Conservation (phyloP, 164 flowering plant genomes). For the Warburgia ugandensis region DNA sequence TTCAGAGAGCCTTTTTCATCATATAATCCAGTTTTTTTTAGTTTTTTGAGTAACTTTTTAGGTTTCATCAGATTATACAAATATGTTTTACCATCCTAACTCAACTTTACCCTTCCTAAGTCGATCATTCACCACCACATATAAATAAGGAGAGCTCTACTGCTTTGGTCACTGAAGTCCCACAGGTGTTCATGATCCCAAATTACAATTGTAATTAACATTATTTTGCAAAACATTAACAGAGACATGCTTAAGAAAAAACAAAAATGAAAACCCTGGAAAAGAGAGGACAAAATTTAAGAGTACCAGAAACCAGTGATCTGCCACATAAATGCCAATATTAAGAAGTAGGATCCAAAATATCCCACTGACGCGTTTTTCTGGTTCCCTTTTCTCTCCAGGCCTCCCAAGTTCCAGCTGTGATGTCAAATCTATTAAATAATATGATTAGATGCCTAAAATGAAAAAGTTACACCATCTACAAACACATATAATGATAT, state of each 20-base stretch:
- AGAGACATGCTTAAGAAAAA: not conserved
- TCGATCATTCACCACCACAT: too few relatives aligned
- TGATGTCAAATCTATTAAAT: conserved; percentile 55
- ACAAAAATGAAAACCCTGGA: not conserved
- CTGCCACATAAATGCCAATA: conserved; percentile 70
- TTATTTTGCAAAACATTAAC: not conserved
- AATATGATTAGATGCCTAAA: conserved; percentile 11
- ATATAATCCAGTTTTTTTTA: too few relatives aligned
- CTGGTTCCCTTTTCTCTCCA: conserved; percentile 36
- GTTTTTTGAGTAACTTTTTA: too few relatives aligned
- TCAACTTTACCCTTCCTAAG: too few relatives aligned
- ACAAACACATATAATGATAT: not conserved
- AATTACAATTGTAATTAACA: too few relatives aligned
- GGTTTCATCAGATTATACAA: too few relatives aligned
- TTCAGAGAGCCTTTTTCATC: too few relatives aligned
- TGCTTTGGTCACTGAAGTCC: too few relatives aligned
- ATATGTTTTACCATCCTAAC: too few relatives aligned
- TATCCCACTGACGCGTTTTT: conserved; percentile 68
- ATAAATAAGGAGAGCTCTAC: too few relatives aligned
- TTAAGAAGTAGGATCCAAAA: conserved; percentile 89
- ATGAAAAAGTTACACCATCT: not conserved
- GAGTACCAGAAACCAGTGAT: conserved; percentile 76
- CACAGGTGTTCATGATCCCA: too few relatives aligned
- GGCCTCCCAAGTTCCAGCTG: conserved; percentile 73
- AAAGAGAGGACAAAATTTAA: not conserved